Conservation (phyloP, 2,329 filamentous ascomycete genomes). For the Colletotrichum sp. region DNA sequence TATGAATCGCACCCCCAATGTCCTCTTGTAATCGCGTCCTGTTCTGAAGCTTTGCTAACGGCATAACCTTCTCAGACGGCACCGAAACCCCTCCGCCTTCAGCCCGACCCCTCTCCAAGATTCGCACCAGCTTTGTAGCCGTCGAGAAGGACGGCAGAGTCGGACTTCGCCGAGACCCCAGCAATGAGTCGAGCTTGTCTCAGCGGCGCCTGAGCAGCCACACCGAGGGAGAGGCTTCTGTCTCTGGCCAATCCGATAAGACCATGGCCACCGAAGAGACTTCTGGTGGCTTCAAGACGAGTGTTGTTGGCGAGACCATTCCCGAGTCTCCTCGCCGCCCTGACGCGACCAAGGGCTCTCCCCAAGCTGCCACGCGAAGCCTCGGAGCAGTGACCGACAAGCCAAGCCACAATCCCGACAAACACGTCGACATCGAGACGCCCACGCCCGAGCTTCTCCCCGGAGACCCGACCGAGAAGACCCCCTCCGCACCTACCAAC, state of each 20-base stretch:
- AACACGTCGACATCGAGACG: conserved; percentile 43
- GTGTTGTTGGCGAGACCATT: conserved; percentile 41
- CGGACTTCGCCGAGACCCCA: conserved; percentile 52
- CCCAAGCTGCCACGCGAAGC: conserved; percentile 15
- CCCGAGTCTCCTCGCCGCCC: conserved; percentile 44
- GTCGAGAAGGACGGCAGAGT: conserved; percentile 69
- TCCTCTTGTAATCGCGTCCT: not conserved
- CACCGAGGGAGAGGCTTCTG: conserved; percentile 37
- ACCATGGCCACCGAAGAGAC: conserved; percentile 26
- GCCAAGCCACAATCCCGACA: conserved; percentile 43
- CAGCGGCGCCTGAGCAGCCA: conserved; percentile 37
- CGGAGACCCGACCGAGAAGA: conserved; percentile 28
- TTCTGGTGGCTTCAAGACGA: conserved; percentile 36
- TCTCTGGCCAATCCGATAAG: conserved; percentile 17
- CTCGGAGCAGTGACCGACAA: conserved; percentile 31
- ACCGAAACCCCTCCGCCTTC: conserved; percentile 19
- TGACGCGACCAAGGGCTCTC: conserved; percentile 26
- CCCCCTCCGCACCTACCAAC: conserved; percentile 21
- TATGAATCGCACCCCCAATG: not conserved
- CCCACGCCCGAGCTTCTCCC: conserved; percentile 32
- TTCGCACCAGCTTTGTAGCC: conserved; percentile 76
- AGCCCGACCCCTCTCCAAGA: conserved; percentile 71
- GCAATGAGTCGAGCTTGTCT: conserved; percentile 45
- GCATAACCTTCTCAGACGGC: conserved; percentile 7
- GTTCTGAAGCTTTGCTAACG: conserved; percentile 4